Percentiles rank a stretch among this genome's conserved stretches.
Evolutionary conservation across 805 yeast genomes (phyloP).

Genomic region (Nakazawaea anatomiae): DNA sequence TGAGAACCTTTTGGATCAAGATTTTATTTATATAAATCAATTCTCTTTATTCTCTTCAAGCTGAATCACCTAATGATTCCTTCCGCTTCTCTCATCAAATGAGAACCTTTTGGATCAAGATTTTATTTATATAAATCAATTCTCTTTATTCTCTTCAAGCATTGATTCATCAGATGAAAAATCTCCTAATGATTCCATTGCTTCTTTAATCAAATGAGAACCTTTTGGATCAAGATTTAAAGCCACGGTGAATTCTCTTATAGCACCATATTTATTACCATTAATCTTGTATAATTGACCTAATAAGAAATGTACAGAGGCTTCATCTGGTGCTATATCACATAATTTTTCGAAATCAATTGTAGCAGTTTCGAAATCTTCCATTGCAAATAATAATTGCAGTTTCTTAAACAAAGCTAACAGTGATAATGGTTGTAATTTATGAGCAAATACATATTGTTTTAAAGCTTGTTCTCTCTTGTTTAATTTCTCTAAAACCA

Average conservation of each 20-base stretch:
- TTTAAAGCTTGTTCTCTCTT: constrained; percentile 66
- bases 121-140: too few species aligned
- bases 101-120: too few species aligned
- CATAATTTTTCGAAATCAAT: constrained; percentile 67
- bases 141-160: constrained; percentile 3
- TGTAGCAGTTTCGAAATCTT: constrained; percentile 66
- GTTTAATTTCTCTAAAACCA: constrained; percentile 77
- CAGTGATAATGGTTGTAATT: constrained; percentile 79
- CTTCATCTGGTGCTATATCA: constrained; percentile 87
- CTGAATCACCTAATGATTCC: too few species aligned
- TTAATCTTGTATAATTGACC: constrained; percentile 82
- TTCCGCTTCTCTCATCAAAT: too few species aligned
- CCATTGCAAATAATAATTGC: constrained; percentile 67
- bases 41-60: too few species aligned
- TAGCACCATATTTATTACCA: constrained; percentile 69
- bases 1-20: too few species aligned
- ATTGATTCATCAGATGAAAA: constrained; percentile 3
- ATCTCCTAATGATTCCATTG: constrained; percentile 49
- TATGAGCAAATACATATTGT: constrained; percentile 79
- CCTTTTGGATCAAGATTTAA: constrained; percentile 91
- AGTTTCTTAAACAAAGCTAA: constrained; percentile 87
- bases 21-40: too few species aligned
- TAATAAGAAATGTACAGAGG: constrained; percentile 82
- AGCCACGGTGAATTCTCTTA: constrained; percentile 83
- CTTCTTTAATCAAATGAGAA: constrained; percentile 76